A percentile compares a stretch with the other conserved stretches of the same genome.
Evolutionary conservation across 495 filamentous ascomycete genomes (phyloP).

Genomic region (Podospora comata): DNA sequence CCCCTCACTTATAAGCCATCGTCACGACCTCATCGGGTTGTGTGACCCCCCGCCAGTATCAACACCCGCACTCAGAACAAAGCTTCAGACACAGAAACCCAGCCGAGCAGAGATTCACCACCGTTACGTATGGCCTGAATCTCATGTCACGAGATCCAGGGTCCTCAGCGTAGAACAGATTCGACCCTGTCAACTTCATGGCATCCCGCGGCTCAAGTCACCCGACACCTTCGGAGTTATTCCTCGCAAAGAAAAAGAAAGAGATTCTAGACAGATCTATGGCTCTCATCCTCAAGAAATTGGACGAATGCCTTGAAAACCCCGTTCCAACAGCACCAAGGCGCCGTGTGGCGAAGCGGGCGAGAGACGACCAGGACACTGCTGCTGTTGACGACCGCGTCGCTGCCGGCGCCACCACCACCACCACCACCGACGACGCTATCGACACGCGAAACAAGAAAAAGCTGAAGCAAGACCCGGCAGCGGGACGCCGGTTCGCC

Average conservation of each 20-base stretch:
- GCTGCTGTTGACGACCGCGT: neutral
- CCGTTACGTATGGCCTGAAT: conserved; percentile 15
- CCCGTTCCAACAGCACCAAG: conserved; percentile 4
- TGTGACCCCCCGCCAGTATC: neutral
- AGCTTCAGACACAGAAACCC: conserved; percentile 2
- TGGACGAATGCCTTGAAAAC: conserved; percentile 32
- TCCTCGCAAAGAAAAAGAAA: conserved; percentile 30
- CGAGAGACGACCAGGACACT: conserved; percentile 10
- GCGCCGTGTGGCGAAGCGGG: conserved; percentile 14
- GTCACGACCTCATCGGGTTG: neutral
- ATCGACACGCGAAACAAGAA: conserved; percentile 12
- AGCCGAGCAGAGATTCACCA: conserved; percentile 7
- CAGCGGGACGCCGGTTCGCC: conserved; percentile 32
- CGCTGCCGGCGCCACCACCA: neutral
- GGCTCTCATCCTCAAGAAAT: conserved; percentile 23
- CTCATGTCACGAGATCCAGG: conserved; percentile 34
- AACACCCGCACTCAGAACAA: neutral
- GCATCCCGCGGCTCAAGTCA: conserved; percentile 27
- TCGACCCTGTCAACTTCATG: conserved; percentile 24
- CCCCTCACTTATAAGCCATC: neutral
- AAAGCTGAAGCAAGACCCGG: conserved; percentile 20
- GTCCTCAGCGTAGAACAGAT: conserved; percentile 25
- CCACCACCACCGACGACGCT: neutral
- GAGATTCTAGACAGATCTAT: conserved; percentile 33
- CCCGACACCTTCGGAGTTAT: conserved; percentile 26